phyloP scores from a whole-genome alignment of 495 filamentous ascomycete genomes.

The Trichoderma asperelloides region DNA sequence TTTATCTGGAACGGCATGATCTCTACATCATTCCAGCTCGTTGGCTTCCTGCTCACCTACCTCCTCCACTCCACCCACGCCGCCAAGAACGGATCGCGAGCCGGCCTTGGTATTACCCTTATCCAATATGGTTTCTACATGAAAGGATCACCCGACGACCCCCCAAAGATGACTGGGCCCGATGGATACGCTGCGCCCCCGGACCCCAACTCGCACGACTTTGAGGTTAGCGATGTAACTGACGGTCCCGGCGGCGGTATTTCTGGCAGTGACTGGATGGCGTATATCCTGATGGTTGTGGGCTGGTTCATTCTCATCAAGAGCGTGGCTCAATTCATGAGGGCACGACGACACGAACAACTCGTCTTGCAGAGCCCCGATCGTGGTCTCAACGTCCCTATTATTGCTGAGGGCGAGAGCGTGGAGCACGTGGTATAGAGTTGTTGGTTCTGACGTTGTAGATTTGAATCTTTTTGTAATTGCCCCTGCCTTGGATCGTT shows the following conservation, averaged over 20 bases:
- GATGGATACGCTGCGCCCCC: constrained; percentile 56
- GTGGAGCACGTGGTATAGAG: constrained; percentile 71
- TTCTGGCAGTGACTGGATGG: constrained; percentile 71
- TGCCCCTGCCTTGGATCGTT: background rate
- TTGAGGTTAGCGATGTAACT: constrained; percentile 61
- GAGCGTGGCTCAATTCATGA: constrained; percentile 79
- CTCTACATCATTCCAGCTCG: constrained; percentile 93
- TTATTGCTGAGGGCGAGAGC: constrained; percentile 82
- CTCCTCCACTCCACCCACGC: constrained; percentile 96
- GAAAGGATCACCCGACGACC: constrained; percentile 45
- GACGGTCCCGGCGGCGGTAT: constrained; percentile 40
- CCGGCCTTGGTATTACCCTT: constrained; percentile 90
- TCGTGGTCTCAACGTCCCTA: constrained; percentile 71
- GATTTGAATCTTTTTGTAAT: background rate
- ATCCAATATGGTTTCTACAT: constrained; percentile 95
- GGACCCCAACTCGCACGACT: constrained; percentile 85
- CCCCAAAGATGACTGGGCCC: constrained; percentile 36
- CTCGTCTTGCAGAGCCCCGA: constrained; percentile 91
- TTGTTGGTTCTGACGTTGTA: background rate
- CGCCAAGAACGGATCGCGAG: constrained; percentile 91
- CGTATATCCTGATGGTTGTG: constrained; percentile 93
- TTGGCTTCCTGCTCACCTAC: constrained; percentile 96
- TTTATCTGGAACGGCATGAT: constrained; percentile 99
- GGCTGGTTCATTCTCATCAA: constrained; percentile 96
- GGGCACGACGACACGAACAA: constrained; percentile 80